Evolutionary conservation across 345 rosid species (phyloP).

Genomic region (Durio zibethinus): DNA sequence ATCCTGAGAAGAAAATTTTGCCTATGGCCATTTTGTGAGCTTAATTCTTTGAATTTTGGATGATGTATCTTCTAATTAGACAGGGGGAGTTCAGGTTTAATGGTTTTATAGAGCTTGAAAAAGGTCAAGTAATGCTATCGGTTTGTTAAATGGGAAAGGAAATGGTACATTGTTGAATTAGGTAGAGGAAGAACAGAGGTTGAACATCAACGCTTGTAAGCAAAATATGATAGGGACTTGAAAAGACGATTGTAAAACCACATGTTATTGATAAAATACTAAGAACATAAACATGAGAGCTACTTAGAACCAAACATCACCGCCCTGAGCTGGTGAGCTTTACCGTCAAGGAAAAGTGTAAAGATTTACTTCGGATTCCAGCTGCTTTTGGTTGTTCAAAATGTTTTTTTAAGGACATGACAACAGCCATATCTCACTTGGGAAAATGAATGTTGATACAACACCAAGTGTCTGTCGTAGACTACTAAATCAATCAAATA

Average conservation of each 20-base stretch:
- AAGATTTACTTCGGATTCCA: neutral
- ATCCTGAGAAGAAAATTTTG: neutral
- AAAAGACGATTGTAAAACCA: neutral
- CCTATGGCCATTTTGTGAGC: neutral
- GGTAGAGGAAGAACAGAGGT: conserved; percentile 17
- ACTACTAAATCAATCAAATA: neutral
- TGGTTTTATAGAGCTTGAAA: neutral
- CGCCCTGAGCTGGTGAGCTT: conserved; percentile 11
- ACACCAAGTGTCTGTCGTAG: no score
- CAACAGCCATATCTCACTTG: neutral
- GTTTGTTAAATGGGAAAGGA: conserved; percentile 8
- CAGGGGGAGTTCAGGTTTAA: neutral
- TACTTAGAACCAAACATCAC: conserved; percentile 19
- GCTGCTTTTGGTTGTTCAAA: neutral
- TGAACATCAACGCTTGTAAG: conserved; percentile 20
- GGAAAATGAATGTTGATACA: neutral
- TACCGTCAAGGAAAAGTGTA: conserved; percentile 13
- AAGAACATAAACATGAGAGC: conserved; percentile 2
- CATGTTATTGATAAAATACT: neutral
- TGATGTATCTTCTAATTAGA: no score
- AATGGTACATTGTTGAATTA: conserved; percentile 9
- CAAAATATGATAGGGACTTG: conserved; percentile 14
- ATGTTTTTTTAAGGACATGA: neutral
- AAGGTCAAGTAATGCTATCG: neutral
- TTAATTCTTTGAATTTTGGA: neutral